A percentile compares a stretch with the other conserved stretches of the same genome.
Evolutionary conservation across 2,329 filamentous ascomycete species (phyloP).

Genomic region (Xylariaceae sp.): DNA sequence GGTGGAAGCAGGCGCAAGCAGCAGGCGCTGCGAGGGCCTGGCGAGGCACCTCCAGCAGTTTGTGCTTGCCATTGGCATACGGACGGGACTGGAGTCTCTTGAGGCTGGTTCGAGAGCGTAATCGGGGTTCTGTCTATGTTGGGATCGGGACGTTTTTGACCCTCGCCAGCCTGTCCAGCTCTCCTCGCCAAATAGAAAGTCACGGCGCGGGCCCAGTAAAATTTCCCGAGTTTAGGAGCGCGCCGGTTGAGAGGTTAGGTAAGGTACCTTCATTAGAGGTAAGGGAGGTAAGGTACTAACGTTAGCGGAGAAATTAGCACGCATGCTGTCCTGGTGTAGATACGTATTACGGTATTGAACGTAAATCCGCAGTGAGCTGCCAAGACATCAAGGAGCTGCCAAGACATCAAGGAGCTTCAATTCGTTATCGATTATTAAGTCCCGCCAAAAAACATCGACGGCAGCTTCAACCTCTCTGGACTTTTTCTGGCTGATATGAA

Average conservation of each 20-base stretch:
- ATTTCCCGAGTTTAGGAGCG: slow-evolving; percentile 9
- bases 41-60: slow-evolving; percentile 56
- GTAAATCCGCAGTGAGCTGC: too few species aligned
- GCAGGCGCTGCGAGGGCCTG: slow-evolving; percentile 34
- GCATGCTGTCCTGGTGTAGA: too few species aligned
- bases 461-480: slow-evolving; percentile 11
- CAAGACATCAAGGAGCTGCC: too few species aligned
- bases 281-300: too few species aligned
- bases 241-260: too few species aligned
- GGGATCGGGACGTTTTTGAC: too few species aligned
- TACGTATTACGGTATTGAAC: too few species aligned
- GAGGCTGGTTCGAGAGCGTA: too few species aligned
- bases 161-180: not conserved
- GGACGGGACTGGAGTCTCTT: not conserved
- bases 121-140: too few species aligned
- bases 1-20: slow-evolving; percentile 18
- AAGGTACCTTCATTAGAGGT: too few species aligned
- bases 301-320: slow-evolving; percentile 18
- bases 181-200: slow-evolving; percentile 9
- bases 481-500: slow-evolving; percentile 10
- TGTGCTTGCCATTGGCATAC: slow-evolving; percentile 46
- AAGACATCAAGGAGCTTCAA: too few species aligned
- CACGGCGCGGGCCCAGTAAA: slow-evolving; percentile 14
- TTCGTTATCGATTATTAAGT: slow-evolving; percentile 24
- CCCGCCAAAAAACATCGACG: slow-evolving; percentile 18